These are phyloP conservation scores for Globisporangium solare DNA, from an alignment of 352 stramenopile species.

Conservation along the genomic window DNA sequence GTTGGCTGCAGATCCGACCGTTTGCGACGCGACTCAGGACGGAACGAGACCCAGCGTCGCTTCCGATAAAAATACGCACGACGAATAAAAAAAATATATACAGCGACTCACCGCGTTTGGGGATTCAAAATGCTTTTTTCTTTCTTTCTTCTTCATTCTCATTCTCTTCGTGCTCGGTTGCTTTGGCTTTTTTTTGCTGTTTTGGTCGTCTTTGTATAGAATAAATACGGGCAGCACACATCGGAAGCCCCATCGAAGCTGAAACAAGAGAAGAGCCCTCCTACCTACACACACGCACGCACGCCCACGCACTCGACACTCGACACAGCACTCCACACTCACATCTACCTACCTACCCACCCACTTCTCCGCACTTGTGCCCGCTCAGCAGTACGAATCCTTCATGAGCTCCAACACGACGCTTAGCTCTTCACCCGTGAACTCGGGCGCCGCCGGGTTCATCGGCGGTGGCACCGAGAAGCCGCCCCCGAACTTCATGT, in stretches of 20 bases:
- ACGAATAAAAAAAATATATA: too few species aligned
- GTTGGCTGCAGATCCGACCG: too few species aligned
- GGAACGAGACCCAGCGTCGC: too few species aligned
- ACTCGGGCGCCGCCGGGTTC: conserved; percentile 63
- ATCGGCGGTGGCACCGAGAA: conserved; percentile 57
- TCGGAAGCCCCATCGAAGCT: neutral
- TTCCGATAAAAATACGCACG: too few species aligned
- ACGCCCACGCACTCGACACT: neutral
- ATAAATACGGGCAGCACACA: too few species aligned
- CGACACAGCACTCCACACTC: neutral
- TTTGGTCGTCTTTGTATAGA: conserved; percentile 1
- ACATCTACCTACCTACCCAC: conserved; percentile 3
- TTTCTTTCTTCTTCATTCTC: neutral
- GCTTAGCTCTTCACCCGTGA: conserved; percentile 73
- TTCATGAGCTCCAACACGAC: conserved; percentile 82
- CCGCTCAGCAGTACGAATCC: conserved; percentile 42
- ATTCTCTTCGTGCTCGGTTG: neutral
- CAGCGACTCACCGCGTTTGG: too few species aligned
- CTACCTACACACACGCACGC: conserved; percentile 5
- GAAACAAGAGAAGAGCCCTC: too few species aligned
- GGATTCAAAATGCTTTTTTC: too few species aligned
- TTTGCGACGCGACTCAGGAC: too few species aligned
- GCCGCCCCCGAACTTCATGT: conserved; percentile 34
- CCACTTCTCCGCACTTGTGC: neutral
- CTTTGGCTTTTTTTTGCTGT: conserved; percentile 1